Percentiles rank a stretch among this genome's conserved stretches.
Conservation (phyloP, 192 early-diverging fungal species). For the Haplosporangium gracile region DNA sequence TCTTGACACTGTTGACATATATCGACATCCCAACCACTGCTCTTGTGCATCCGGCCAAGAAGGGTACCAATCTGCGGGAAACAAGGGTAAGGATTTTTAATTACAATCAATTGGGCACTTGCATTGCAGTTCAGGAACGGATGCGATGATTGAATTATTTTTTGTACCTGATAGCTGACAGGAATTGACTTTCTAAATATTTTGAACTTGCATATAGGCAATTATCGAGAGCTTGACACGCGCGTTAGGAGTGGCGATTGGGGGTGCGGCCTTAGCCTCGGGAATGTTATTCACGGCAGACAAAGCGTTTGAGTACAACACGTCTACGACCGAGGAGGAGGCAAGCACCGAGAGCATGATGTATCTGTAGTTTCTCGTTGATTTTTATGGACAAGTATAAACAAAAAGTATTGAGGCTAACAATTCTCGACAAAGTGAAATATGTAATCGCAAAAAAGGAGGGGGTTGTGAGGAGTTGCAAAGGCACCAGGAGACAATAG, state of each 20-base stretch:
- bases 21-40: slow-evolving; percentile 27
- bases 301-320: slow-evolving; percentile 13
- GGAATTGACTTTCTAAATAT: neutral
- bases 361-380: slow-evolving; percentile 23
- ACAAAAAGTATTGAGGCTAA: neutral
- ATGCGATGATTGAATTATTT: neutral
- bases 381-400: neutral
- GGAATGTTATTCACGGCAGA: slow-evolving; percentile 23
- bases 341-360: slow-evolving; percentile 23
- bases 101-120: neutral
- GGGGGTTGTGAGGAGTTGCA: neutral
- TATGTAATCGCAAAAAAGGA: neutral
- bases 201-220: slow-evolving; percentile 2
- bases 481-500: too few relatives aligned
- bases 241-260: slow-evolving; percentile 11
- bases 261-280: neutral
- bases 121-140: neutral
- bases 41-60: slow-evolving; percentile 42
- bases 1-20: slow-evolving; percentile 30
- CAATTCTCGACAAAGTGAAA: neutral
- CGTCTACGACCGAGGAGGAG: slow-evolving; percentile 12
- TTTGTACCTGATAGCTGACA: neutral
- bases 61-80: slow-evolving; percentile 26
- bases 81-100: slow-evolving; percentile 16
- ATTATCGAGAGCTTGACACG: slow-evolving; percentile 24